Conservation (phyloP, 2,329 filamentous ascomycete genomes). For the Talaromyces sp. region DNA sequence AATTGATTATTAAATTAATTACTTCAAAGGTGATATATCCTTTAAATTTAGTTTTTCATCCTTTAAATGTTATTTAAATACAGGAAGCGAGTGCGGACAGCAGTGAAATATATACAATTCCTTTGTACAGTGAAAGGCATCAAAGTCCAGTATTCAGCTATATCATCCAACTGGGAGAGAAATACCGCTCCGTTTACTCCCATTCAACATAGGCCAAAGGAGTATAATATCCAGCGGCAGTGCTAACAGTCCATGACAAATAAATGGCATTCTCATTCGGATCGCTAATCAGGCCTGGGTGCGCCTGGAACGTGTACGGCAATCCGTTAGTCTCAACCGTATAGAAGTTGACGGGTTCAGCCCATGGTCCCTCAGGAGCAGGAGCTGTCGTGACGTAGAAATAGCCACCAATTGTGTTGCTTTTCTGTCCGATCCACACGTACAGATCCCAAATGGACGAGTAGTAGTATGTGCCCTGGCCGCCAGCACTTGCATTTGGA, state of each 20-base stretch:
- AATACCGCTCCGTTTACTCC: not conserved
- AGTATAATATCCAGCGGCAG: not conserved
- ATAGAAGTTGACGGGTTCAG: constrained; percentile 17
- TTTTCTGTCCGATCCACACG: constrained; percentile 27
- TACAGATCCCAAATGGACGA: constrained; percentile 21
- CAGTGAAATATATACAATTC: too few relatives aligned
- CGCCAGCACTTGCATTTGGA: constrained; percentile 23
- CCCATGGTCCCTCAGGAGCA: constrained; percentile 26
- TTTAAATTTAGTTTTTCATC: too few relatives aligned
- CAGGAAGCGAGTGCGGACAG: too few relatives aligned
- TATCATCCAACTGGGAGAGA: too few relatives aligned
- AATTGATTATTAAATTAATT: too few relatives aligned
- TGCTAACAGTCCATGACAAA: constrained; percentile 5
- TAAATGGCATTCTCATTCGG: constrained; percentile 5
- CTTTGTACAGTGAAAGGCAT: too few relatives aligned
- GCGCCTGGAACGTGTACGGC: constrained; percentile 13
- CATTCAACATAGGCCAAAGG: constrained; percentile 8
- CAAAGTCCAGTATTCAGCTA: too few relatives aligned
- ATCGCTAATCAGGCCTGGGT: constrained; percentile 9
- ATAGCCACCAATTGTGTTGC: constrained; percentile 19
- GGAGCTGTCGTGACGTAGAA: constrained; percentile 20
- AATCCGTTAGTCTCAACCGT: not conserved
- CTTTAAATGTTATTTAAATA: too few relatives aligned
- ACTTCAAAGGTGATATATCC: too few relatives aligned
- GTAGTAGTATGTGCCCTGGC: constrained; percentile 28